Evolutionary conservation across 1,284 basidiomycete genomes (phyloP), one percentile per base, ranked within the genome.

Genomic region (Cryptococcus sp.): DNA sequence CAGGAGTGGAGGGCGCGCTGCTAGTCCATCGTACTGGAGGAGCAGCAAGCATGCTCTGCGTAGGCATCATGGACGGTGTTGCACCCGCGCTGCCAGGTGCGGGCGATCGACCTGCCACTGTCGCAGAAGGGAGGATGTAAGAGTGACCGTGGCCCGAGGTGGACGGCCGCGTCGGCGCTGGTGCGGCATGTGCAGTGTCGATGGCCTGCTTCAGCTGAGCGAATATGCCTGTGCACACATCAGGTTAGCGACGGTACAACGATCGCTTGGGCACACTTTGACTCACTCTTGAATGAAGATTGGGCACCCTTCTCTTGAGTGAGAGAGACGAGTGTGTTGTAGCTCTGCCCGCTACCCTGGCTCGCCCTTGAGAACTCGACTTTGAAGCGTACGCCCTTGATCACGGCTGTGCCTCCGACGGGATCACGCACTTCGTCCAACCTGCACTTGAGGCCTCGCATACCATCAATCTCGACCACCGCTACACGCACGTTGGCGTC

Each of bases 261-360:
- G 47, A n/a, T 48, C 8, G 20, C 5, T 17, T 17, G 27, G 49
- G 46, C 46, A 35, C 30, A 35, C 8, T 13, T 3, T 2, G 19
- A 71, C 64, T 67, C 60, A 64, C 71, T 61, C 56, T 67, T 72
- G 68, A 79, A 79, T 13, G 71, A 64, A 15, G 76, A 78, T 48
- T 76, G 72, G 1, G 78, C 78, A 27, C 78, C 78, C 60, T 77
- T 77, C 63, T 77, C 75, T 22, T 73, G 68, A 4, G 75, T 76
- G 20, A 78, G 64, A 20, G 69, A 72, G 42, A 75, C 78, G 16
- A 73, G 67, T 7, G 76, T 78, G 47, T 68, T 65, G 56, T 73
- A 77, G 25, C 63, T 65, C 27, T 62, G 62, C 5, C 68, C 63
- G 11, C 58, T 57, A n/a, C 57, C 57, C 10, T 69, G 58, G 15